phyloP scores from a whole-genome alignment of 139 green algal species.

The Asterochloris erici region DNA sequence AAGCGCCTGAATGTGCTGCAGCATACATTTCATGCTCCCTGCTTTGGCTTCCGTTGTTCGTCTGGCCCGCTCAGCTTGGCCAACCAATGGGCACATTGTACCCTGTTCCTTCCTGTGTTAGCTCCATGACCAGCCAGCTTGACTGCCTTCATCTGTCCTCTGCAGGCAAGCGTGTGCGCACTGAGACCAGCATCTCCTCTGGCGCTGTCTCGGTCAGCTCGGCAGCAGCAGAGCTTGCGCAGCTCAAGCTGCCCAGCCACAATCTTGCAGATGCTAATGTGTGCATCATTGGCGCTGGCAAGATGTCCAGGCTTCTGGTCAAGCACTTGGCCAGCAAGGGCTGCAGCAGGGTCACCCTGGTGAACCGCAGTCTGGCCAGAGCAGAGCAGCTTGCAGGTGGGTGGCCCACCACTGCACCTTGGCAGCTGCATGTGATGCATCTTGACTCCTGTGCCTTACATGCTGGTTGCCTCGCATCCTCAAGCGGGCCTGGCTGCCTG shows the following conservation, averaged over 20 bases:
- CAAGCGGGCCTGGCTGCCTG: no score
- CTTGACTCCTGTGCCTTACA: no score
- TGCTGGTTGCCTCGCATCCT: no score
- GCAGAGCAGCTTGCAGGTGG: constrained; percentile 75
- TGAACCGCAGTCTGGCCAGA: constrained; percentile 90
- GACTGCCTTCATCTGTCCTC: no score
- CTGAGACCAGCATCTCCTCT: constrained; percentile 91
- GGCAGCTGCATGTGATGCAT: no score
- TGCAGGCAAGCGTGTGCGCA: constrained; percentile 90
- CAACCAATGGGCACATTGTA: no score
- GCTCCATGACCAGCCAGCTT: constrained; percentile 55
- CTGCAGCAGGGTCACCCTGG: constrained; percentile 83
- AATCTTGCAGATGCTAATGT: constrained; percentile 70
- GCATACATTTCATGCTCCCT: background rate
- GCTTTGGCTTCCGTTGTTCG: background rate
- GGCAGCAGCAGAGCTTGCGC: constrained; percentile 94
- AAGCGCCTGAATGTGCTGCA: no score
- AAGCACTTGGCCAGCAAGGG: constrained; percentile 98
- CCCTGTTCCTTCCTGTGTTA: constrained; percentile 18
- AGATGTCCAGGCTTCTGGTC: constrained; percentile 97
- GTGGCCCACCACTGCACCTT: no score
- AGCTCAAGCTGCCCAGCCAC: constrained; percentile 94
- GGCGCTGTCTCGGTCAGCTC: constrained; percentile 93
- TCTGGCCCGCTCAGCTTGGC: background rate
- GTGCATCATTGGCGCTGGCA: constrained; percentile 97